Base-by-base conservation (phyloP, 176 grass and related monocot genomes). In the Oryza rufipogon region DNA sequence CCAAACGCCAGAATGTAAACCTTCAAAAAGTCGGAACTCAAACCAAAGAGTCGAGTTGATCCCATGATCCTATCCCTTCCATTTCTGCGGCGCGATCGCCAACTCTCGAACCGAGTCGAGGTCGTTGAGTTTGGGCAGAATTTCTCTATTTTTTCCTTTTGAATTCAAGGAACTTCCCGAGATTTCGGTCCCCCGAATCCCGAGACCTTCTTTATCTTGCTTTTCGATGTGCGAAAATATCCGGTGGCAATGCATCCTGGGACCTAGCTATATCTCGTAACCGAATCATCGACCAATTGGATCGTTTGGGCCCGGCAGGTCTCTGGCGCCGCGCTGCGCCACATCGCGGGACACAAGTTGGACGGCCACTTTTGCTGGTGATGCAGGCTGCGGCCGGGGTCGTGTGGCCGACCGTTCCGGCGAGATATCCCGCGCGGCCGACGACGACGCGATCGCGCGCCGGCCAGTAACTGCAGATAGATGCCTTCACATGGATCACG, bases 401-500 rank as follows among this genome's bases (percentile, higher is more conserved):
- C 5, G 36, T 4, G 34, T 36, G 34, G 34, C 34, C 34, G 33
- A 4, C 33, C 33, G 34, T 36, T 36, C 34, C 34, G 36, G 6
- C 16, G 52, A 56, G 14, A 56, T 56, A 56, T 56, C 51, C 51
- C 15, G 3, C 14, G 14, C 34, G 5, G 34, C 34, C 34, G 34
- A 36, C 49, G 45, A 13, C 45, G 45, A 47, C 45, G 47, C 47
- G 48, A 51, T 52, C 49, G 45, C 42, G 9, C 47, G 19, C 19
- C 7, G 54, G 54, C 2, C 54, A 58, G 54, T 9, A 19, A n/a
- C 54, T 7, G 54, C 54, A 9, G 54, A 58, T 58, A 20, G 54
- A 22, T 22, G 39, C 70, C 30, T 73, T 83, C 69, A 73, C 80
- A 64, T 83, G 80, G 80, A 70, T 46, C 36, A 73, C 20, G 52